These are phyloP conservation scores for Silene latifolia DNA, from an alignment of 148 eudicot species.

Conservation along the genomic window DNA sequence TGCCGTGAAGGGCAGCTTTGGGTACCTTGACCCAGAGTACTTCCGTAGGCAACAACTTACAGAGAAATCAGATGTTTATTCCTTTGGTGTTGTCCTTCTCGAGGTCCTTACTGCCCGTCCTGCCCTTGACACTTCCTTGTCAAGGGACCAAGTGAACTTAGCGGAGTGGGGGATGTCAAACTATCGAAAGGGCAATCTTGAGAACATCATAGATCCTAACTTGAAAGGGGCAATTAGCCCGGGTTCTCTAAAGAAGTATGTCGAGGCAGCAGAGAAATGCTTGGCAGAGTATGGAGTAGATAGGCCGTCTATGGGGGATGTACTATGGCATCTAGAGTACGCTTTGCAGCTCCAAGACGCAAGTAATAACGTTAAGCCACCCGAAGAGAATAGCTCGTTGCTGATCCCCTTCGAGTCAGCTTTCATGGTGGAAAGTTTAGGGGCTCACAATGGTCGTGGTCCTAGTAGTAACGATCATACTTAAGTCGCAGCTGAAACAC, in stretches of 20 bases:
- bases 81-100: conserved; percentile 59
- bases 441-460: conserved; percentile 12
- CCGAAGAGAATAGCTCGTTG: conserved; percentile 38
- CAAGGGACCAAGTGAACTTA: conserved; percentile 57
- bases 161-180: conserved; percentile 65
- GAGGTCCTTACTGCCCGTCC: conserved; percentile 58
- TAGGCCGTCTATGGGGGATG: conserved; percentile 72
- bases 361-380: conserved; percentile 27
- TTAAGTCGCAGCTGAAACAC: conserved; percentile 35
- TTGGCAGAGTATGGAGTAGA: conserved; percentile 59
- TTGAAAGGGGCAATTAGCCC: conserved; percentile 39
- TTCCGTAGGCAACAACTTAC: conserved; percentile 61
- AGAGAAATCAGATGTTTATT: conserved; percentile 63
- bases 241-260: conserved; percentile 42
- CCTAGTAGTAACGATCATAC: conserved; percentile 33
- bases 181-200: conserved; percentile 43
- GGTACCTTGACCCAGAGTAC: conserved; percentile 66
- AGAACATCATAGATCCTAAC: conserved; percentile 47
- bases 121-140: conserved; percentile 54
- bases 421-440: conserved; percentile 13
- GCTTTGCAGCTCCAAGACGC: conserved; percentile 63
- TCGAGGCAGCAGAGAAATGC: conserved; percentile 68
- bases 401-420: conserved; percentile 35
- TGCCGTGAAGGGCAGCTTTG: conserved; percentile 61
- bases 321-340: conserved; percentile 62